Evolutionary conservation across 2,329 filamentous ascomycete genomes (phyloP), one percentile per base, ranked within the genome.

Genomic region (Sporothrix pallida): DNA sequence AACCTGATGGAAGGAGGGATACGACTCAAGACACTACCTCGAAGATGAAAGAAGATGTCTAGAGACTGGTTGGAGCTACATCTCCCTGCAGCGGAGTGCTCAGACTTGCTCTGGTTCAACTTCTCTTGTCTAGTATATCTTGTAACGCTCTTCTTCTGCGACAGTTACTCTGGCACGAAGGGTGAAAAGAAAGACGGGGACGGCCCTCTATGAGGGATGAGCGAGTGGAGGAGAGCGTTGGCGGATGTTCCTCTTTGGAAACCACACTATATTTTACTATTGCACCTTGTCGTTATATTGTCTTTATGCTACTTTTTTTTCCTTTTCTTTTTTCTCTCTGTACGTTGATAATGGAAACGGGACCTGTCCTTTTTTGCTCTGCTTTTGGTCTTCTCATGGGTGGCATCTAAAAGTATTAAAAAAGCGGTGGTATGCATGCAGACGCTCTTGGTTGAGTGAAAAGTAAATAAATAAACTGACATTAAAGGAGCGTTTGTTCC

Each of bases 311-410:
- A 31, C 20, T 48, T 17, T 63, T 72, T 17, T 56, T 56, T 62
- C 9, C 37, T 58, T 7, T 63, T 26, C 68, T 60, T 62, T 50
- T 26, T 44, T 48, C 26, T 67, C 54, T n/a, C 10, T 69, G 31
- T 65, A 63, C 63, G 20, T 70, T 70, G 56, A 52, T 71, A 71
- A 71, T 71, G 70, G 70, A 62, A 62, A 60, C 20, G 56, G 37
- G 23, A 67, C 56, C 56, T 71, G 42, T 23, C 26, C 68, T 62
- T 52, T 48, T 67, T 70, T 65, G 26, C 46, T 58, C 20, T 73
- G 52, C 17, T 20, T 70, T 44, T 62, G 31, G 31, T 37, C 54
- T 69, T 8, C 42, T 62, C 62, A 2, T 63, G 17, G 68, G 62
- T 68, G 37, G 23, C 8, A 31, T 20, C 10, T 10, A 46, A 56